Evolutionary conservation across 2,329 filamentous ascomycete genomes (phyloP).

Genomic region (Chaetomiaceae sp.): DNA sequence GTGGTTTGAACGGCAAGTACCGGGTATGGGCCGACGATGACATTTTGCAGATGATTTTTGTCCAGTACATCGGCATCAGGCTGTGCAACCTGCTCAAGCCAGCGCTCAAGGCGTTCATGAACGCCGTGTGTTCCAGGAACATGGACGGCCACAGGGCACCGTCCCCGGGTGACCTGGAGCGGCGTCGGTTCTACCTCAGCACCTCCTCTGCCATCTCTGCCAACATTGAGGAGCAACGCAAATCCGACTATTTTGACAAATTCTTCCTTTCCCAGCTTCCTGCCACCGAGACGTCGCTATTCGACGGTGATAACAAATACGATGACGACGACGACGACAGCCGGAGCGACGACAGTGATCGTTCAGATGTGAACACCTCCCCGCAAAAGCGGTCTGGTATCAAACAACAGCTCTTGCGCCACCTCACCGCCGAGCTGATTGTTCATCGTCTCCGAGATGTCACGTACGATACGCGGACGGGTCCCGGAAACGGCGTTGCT

Average conservation of each 20-base stretch:
- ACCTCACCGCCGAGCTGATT: slow-evolving; percentile 37
- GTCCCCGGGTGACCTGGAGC: slow-evolving; percentile 26
- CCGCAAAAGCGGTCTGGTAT: slow-evolving; percentile 28
- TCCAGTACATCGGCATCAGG: slow-evolving; percentile 39
- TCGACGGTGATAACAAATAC: slow-evolving; percentile 20
- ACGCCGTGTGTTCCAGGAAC: slow-evolving; percentile 11
- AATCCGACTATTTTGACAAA: slow-evolving; percentile 26
- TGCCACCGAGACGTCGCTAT: slow-evolving; percentile 25
- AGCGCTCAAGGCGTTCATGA: slow-evolving; percentile 26
- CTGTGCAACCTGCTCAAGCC: slow-evolving; percentile 33
- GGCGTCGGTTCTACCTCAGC: slow-evolving; percentile 28
- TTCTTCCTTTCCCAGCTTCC: slow-evolving; percentile 37
- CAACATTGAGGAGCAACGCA: slow-evolving; percentile 20
- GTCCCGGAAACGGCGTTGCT: slow-evolving; percentile 28
- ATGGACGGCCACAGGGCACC: slow-evolving; percentile 16
- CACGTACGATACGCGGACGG: slow-evolving; percentile 21
- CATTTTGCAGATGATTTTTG: slow-evolving; percentile 42
- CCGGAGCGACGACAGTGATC: slow-evolving; percentile 17
- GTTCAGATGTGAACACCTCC: slow-evolving; percentile 12
- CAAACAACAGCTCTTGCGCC: slow-evolving; percentile 38
- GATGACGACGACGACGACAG: slow-evolving; percentile 21
- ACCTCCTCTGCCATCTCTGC: neutral
- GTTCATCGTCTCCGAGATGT: slow-evolving; percentile 33
- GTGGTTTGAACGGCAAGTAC: slow-evolving; percentile 42
- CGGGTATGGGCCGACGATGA: slow-evolving; percentile 45